Percentiles rank a stretch among this genome's conserved stretches.
Conservation (phyloP, 2,329 filamentous ascomycete species). For the Beauveria bassiana region DNA sequence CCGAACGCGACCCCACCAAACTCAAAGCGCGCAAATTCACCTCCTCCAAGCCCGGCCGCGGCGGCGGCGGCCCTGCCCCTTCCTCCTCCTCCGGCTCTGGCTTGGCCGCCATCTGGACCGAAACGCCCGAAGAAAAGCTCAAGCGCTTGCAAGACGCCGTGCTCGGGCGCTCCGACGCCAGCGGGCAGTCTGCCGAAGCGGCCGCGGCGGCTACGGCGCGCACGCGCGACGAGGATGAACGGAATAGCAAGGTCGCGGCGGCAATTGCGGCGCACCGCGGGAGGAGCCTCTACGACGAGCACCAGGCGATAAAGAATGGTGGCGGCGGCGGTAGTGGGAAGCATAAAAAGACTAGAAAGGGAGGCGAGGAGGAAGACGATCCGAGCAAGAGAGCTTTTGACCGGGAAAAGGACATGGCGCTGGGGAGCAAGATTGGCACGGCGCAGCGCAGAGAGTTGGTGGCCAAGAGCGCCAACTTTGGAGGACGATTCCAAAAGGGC, state of each 20-base stretch:
- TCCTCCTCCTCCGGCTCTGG: slow-evolving; percentile 16
- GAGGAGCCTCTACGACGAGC: slow-evolving; percentile 52
- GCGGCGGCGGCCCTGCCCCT: slow-evolving; percentile 18
- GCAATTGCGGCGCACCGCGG: slow-evolving; percentile 47
- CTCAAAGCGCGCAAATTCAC: slow-evolving; percentile 73
- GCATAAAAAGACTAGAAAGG: slow-evolving; percentile 2
- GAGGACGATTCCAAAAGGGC: slow-evolving; percentile 74
- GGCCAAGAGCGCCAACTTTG: slow-evolving; percentile 72
- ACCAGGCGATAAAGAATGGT: slow-evolving; percentile 29
- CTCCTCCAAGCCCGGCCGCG: slow-evolving; percentile 41
- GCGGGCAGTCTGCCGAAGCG: slow-evolving; percentile 29
- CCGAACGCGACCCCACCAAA: slow-evolving; percentile 73
- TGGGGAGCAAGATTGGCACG: slow-evolving; percentile 62
- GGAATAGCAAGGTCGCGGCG: slow-evolving; percentile 37
- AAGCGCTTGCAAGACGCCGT: slow-evolving; percentile 74
- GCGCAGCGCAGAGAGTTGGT: slow-evolving; percentile 72
- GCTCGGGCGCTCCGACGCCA: slow-evolving; percentile 55
- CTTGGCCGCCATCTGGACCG: slow-evolving; percentile 74
- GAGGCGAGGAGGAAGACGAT: slow-evolving; percentile 65
- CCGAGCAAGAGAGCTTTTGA: slow-evolving; percentile 86
- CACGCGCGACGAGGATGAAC: slow-evolving; percentile 48
- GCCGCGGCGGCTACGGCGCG: slow-evolving; percentile 33
- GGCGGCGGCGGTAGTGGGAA: slow-evolving; percentile 20
- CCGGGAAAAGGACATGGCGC: slow-evolving; percentile 85
- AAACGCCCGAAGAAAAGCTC: slow-evolving; percentile 83